phyloP scores from a whole-genome alignment of 176 grass and related monocot species.

The Juncus inflexus region DNA sequence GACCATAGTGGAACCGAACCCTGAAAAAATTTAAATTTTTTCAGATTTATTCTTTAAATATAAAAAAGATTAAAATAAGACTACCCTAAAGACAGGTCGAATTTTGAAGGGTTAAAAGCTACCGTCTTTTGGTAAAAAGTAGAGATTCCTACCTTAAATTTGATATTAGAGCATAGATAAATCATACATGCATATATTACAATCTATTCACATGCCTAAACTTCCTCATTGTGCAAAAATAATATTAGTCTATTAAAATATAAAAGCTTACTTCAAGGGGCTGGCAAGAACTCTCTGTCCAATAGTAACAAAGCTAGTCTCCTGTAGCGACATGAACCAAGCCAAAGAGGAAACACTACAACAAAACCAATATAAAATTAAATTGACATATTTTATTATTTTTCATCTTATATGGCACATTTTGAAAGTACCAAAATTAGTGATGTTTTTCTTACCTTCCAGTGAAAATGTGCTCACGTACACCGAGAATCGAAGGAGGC shows the following conservation, averaged over 20 bases:
- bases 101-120: no score
- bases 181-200: background rate
- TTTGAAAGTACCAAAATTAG: background rate
- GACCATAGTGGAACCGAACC: slow-evolving; percentile 94
- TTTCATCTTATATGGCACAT: slow-evolving; percentile 7
- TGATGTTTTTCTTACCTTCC: slow-evolving; percentile 56
- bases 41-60: slow-evolving; percentile 2
- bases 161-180: background rate
- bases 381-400: background rate
- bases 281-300: slow-evolving; percentile 87
- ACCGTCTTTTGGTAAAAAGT: no score
- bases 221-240: no score
- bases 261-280: slow-evolving; percentile 77
- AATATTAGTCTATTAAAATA: background rate
- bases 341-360: slow-evolving; percentile 95
- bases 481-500: slow-evolving; percentile 89
- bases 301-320: slow-evolving; percentile 96
- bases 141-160: background rate
- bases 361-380: slow-evolving; percentile 29
- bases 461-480: slow-evolving; percentile 96
- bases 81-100: no score
- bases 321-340: slow-evolving; percentile 95
- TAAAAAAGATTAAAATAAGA: no score
- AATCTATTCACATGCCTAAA: no score
- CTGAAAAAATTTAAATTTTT: slow-evolving; percentile 38